Percentiles rank a stretch among this genome's conserved stretches.
phyloP scores from a whole-genome alignment of 2,329 filamentous ascomycete species.

The Xylariaceae sp. region DNA sequence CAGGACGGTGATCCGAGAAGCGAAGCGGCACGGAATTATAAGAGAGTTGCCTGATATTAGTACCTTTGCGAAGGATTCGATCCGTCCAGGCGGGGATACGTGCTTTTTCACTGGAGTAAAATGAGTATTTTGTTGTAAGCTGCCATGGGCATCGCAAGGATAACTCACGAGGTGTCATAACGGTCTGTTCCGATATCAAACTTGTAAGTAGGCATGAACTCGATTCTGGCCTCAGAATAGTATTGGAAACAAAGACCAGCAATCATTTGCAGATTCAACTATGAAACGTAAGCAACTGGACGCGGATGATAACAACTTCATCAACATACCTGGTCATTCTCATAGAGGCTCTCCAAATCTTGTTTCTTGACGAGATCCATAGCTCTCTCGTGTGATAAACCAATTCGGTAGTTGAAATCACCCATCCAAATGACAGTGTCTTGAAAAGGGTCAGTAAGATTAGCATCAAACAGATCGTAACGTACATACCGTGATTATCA shows the following conservation, averaged over 20 bases:
- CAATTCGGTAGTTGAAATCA: slow-evolving; percentile 98
- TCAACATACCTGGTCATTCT: slow-evolving; percentile 72
- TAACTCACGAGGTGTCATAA: slow-evolving; percentile 80
- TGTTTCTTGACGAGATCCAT: slow-evolving; percentile 65
- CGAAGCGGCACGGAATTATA: slow-evolving; percentile 78
- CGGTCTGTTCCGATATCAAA: slow-evolving; percentile 83
- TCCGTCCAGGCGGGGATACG: slow-evolving; percentile 98
- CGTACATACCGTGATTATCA: slow-evolving; percentile 71
- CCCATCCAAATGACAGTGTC: slow-evolving; percentile 87
- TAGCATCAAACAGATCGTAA: not conserved
- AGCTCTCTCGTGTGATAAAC: slow-evolving; percentile 71
- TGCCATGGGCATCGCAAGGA: not conserved
- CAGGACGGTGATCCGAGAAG: slow-evolving; percentile 95
- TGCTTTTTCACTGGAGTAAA: slow-evolving; percentile 68
- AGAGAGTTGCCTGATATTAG: slow-evolving; percentile 72
- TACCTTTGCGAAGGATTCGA: slow-evolving; percentile 80
- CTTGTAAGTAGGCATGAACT: slow-evolving; percentile 91
- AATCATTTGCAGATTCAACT: slow-evolving; percentile 95
- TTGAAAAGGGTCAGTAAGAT: slow-evolving; percentile 25
- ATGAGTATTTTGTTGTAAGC: slow-evolving; percentile 28
- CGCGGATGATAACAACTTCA: not conserved
- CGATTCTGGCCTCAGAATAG: slow-evolving; percentile 85
- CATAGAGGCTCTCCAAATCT: slow-evolving; percentile 75
- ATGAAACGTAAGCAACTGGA: slow-evolving; percentile 14
- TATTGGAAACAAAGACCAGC: slow-evolving; percentile 83